Percentiles rank a stretch among this genome's conserved stretches.
These are phyloP conservation scores for Elasticomyces elasticus DNA, from an alignment of 495 filamentous ascomycete genomes.

Conservation along the genomic window DNA sequence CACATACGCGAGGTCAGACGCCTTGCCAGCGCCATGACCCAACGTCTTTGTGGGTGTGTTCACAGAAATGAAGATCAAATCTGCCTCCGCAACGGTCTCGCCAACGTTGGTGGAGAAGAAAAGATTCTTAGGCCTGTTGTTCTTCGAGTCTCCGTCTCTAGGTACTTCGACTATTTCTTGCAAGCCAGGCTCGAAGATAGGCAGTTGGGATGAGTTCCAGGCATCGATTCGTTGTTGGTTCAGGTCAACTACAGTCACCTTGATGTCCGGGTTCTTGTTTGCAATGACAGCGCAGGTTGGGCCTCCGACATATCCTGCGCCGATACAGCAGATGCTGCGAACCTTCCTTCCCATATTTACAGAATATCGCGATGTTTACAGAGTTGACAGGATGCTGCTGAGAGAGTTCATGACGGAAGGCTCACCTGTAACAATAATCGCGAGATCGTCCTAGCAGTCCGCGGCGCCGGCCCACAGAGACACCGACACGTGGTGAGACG, in stretches of 20 bases:
- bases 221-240: conserved; percentile 52
- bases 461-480: no score
- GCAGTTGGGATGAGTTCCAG: conserved; percentile 65
- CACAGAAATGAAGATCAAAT: conserved; percentile 69
- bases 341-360: conserved; percentile 22
- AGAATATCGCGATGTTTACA: conserved; percentile 36
- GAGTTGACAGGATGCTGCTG: conserved; percentile 44
- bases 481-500: no score
- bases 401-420: no score
- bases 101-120: conserved; percentile 61
- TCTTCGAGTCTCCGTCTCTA: conserved; percentile 43
- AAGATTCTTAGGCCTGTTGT: conserved; percentile 49
- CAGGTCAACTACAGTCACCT: conserved; percentile 62
- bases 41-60: conserved; percentile 71
- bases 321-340: conserved; percentile 52
- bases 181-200: conserved; percentile 69
- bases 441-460: no score
- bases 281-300: conserved; percentile 70
- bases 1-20: conserved; percentile 63
- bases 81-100: conserved; percentile 52
- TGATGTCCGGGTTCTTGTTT: conserved; percentile 55
- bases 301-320: conserved; percentile 54
- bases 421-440: no score
- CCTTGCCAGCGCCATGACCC: conserved; percentile 59
- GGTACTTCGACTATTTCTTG: conserved; percentile 54